Conservation (phyloP, 2,329 filamentous ascomycete genomes). For the Colletotrichum australisinense region DNA sequence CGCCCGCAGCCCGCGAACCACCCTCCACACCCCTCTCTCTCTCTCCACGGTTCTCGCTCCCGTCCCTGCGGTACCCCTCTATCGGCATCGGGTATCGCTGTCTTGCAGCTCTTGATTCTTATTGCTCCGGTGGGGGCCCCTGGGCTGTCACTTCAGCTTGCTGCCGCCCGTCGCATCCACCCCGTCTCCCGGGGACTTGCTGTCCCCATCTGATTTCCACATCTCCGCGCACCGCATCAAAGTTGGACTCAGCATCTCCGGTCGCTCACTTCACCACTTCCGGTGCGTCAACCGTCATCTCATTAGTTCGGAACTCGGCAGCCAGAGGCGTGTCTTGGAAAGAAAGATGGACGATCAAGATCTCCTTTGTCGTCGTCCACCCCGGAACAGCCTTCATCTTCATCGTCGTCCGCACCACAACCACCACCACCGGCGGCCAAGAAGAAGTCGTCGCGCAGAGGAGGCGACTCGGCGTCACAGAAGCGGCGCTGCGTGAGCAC, state of each 20-base stretch:
- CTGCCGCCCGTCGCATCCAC: slow-evolving; percentile 11
- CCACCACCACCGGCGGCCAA: slow-evolving; percentile 35
- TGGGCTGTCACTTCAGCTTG: neutral
- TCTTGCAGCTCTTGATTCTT: neutral
- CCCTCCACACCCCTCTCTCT: slow-evolving; percentile 5
- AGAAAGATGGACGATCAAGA: slow-evolving; percentile 26
- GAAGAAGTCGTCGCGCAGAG: slow-evolving; percentile 65
- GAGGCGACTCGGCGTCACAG: slow-evolving; percentile 58
- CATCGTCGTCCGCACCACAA: slow-evolving; percentile 5
- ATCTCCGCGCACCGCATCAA: slow-evolving; percentile 19
- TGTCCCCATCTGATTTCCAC: slow-evolving; percentile 26
- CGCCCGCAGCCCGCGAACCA: slow-evolving; percentile 13
- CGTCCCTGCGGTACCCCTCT: neutral
- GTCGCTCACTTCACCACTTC: neutral
- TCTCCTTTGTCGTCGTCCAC: neutral
- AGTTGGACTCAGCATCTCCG: slow-evolving; percentile 18
- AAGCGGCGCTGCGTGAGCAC: slow-evolving; percentile 86
- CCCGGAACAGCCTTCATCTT: neutral
- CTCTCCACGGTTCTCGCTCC: neutral
- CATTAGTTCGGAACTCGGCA: neutral
- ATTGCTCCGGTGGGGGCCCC: slow-evolving; percentile 9
- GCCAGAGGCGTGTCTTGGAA: too few relatives aligned
- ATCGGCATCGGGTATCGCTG: neutral
- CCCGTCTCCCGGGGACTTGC: slow-evolving; percentile 3
- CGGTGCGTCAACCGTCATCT: neutral